Percentiles rank a stretch among this genome's conserved stretches.
Conservation (phyloP, 1,284 basidiomycete genomes). For the Hemileia vastatrix region DNA sequence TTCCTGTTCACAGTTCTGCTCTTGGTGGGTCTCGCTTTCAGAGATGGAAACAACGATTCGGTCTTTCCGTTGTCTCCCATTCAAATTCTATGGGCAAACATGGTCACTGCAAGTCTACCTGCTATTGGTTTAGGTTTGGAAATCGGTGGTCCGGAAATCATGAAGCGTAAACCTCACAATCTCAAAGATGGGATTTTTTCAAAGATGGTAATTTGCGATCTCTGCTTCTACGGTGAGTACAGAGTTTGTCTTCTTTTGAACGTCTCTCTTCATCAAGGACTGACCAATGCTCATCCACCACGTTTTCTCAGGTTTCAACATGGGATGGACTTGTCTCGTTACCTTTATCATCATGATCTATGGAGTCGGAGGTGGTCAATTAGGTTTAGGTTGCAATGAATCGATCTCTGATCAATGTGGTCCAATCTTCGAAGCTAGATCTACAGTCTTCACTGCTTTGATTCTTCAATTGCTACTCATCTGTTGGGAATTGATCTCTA, state of each 20-base stretch:
- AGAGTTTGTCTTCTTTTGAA: too few species aligned
- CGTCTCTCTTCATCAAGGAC: too few species aligned
- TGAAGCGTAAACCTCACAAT: slow-evolving; percentile 35
- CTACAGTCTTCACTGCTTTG: slow-evolving; percentile 34
- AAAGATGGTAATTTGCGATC: slow-evolving; percentile 34
- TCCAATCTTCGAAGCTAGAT: slow-evolving; percentile 36
- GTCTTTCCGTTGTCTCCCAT: slow-evolving; percentile 82
- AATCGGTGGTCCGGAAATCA: slow-evolving; percentile 32
- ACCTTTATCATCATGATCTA: slow-evolving; percentile 38
- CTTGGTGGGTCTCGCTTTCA: slow-evolving; percentile 35
- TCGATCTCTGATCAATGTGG: slow-evolving; percentile 26
- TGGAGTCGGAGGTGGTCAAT: slow-evolving; percentile 30
- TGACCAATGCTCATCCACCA: too few species aligned
- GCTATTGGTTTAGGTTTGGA: slow-evolving; percentile 97
- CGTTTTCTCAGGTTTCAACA: slow-evolving; percentile 23
- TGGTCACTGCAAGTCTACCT: slow-evolving; percentile 66
- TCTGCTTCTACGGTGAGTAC: slow-evolving; percentile 29
- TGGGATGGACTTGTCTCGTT: slow-evolving; percentile 36
- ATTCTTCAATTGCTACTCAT: slow-evolving; percentile 35
- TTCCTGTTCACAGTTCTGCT: slow-evolving; percentile 25
- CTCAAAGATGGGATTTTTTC: slow-evolving; percentile 34
- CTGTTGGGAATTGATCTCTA: slow-evolving; percentile 37
- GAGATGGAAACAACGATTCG: slow-evolving; percentile 32
- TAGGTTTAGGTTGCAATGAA: slow-evolving; percentile 34
- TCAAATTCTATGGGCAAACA: slow-evolving; percentile 81